These are phyloP conservation scores for Baorangia bicolor DNA, from an alignment of 768 basidiomycete species.

Conservation along the genomic window DNA sequence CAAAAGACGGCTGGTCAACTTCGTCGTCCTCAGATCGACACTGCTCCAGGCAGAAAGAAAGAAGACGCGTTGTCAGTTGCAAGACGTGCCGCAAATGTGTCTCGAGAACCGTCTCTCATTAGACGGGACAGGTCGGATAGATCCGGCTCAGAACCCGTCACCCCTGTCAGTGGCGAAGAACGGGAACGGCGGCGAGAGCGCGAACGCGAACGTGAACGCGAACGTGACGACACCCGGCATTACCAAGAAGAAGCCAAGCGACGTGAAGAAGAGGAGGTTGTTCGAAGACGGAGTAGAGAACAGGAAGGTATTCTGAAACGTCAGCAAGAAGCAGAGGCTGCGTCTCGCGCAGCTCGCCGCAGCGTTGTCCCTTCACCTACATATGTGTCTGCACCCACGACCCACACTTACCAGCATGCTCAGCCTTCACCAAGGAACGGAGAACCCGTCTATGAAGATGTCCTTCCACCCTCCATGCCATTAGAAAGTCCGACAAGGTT, in stretches of 20 bases:
- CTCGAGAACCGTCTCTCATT: slow-evolving; percentile 25
- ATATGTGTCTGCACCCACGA: slow-evolving; percentile 30
- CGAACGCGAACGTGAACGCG: slow-evolving; percentile 14
- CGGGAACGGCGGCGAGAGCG: slow-evolving; percentile 26
- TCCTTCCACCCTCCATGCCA: slow-evolving; percentile 48
- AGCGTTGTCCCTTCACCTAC: slow-evolving; percentile 30
- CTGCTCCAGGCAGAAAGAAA: slow-evolving; percentile 27
- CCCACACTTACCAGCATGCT: slow-evolving; percentile 34
- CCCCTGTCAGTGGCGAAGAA: slow-evolving; percentile 28
- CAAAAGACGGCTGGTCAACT: slow-evolving; percentile 16
- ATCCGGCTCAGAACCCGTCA: slow-evolving; percentile 26
- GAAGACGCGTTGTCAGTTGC: slow-evolving; percentile 30
- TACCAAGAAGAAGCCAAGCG: slow-evolving; percentile 45
- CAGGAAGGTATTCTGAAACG: slow-evolving; percentile 56
- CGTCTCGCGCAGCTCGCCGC: slow-evolving; percentile 45
- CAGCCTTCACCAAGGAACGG: slow-evolving; percentile 32
- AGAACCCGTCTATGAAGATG: slow-evolving; percentile 31
- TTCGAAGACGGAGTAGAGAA: slow-evolving; percentile 47
- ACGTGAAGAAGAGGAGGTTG: slow-evolving; percentile 47
- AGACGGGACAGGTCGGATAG: slow-evolving; percentile 23
- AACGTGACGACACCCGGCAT: slow-evolving; percentile 33
- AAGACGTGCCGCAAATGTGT: slow-evolving; percentile 26
- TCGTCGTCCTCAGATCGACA: slow-evolving; percentile 30
- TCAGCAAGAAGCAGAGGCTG: slow-evolving; percentile 59
- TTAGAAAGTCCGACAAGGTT: slow-evolving; percentile 61